Evolutionary conservation across 2,329 filamentous ascomycete species (phyloP), one percentile per base, ranked within the genome.

Genomic region (Cordyceps fumosorosea): DNA sequence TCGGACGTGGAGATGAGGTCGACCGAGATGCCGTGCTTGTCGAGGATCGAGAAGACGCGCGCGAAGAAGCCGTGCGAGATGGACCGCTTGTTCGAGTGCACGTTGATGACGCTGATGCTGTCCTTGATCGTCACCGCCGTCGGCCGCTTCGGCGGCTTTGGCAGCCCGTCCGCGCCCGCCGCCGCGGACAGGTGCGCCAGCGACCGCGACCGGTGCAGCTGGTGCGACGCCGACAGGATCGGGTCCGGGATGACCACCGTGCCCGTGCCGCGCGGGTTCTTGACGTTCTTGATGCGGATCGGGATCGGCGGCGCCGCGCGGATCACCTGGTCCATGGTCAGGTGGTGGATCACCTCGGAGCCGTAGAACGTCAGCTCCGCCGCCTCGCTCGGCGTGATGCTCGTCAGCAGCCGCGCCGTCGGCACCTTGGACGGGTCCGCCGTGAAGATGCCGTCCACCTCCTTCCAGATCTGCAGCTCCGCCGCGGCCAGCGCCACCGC

Each of bases 381-480:
- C 2, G 95, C 95, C 76, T 99, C 95, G 11, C 91, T 89, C 0
- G 95, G 95, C 3, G 93, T 97, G 72, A 99, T 96, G 60, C 88
- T 88, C 12, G 88, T 78, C 51, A 99, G 83, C n/a, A 99, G 81
- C 53, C 89, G 84, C n/a, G 95, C 96, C 0, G 93, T 98, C 3
- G 93, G 93, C 34, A 96, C 91, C 76, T 96, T 96, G 69, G 89
- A 86, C 3, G 92, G 92, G 71, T 97, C 93, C 6, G 82, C 82
- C 2, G 84, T 88, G 76, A 96, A 95, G 72, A 98, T 96, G 63
- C 92, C 93, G 74, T 99, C 95, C 7, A 99, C 95, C 74, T 99
- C 95, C 78, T 99, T 99, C 95, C 95, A 98, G 66, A 99, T 90
- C 75, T 99, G 95, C 58, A 99, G 82, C 75, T 99, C 95, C 60